Evolutionary conservation across 306 rosid species (phyloP).

Genomic region (Castanea crenata): DNA sequence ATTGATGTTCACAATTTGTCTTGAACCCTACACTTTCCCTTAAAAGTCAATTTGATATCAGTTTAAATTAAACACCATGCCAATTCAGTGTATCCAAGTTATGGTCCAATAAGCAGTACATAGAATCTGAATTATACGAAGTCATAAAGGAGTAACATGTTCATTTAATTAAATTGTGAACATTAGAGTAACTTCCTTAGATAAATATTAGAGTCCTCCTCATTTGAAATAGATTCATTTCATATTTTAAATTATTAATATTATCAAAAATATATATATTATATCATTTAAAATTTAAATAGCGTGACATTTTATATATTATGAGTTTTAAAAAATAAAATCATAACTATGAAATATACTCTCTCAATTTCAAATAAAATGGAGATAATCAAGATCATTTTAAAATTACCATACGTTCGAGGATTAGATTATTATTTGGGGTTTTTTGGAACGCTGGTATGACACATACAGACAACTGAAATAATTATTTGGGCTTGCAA

Average conservation of each 20-base stretch:
- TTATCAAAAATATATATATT: no score
- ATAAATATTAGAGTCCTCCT: no score
- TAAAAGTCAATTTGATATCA: constrained; percentile 4
- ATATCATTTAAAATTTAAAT: no score
- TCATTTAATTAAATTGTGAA: no score
- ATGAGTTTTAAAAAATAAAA: no score
- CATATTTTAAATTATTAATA: no score
- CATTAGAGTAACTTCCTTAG: not conserved
- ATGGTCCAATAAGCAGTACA: not conserved
- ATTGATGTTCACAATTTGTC: not conserved
- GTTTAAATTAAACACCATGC: not conserved
- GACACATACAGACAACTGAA: no score
- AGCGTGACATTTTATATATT: no score
- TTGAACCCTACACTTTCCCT: constrained; percentile 12
- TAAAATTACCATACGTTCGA: not conserved
- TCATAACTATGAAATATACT: no score
- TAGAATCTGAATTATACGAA: not conserved
- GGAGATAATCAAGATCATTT: not conserved
- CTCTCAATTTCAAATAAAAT: no score
- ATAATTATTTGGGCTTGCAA: not conserved
- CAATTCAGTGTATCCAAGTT: constrained; percentile 21
- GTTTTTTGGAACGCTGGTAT: not conserved
- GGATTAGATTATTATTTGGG: not conserved
- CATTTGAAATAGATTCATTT: no score
- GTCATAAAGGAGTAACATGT: not conserved